Evolutionary conservation across 208 protist species (phyloP), one percentile per base, ranked within the genome.

Genomic region (Polymyxa betae): DNA sequence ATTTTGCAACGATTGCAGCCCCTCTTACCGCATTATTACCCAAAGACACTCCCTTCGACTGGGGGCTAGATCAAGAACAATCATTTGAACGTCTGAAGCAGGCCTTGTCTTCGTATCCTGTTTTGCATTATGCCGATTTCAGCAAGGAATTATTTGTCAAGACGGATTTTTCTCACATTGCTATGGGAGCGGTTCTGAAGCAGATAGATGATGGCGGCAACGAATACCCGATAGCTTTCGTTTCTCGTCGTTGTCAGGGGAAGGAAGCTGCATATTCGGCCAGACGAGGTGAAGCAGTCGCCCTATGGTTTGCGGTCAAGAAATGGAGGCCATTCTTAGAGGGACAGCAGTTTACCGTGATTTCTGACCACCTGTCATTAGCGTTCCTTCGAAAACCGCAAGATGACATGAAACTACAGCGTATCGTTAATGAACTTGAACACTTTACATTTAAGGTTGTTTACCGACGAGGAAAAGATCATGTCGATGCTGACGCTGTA

Each of bases 381-480:
- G 20, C 16, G 29, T 66, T 66, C 54, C 29, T 66, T 32, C 54
- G 54, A n/a, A n/a, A n/a, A n/a, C n/a, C n/a, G n/a, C n/a, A n/a
- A n/a, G n/a, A n/a, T n/a, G n/a, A n/a, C n/a, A 29, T 29, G 54
- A 66, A 66, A 66, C 54, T 66, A 32, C 54, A 66, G 54, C 16
- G 54, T 16, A 29, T 66, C 20, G 54, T 66, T 29, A 66, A 66
- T 29, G 54, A 66, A 29, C 54, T 66, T 66, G 54, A 66, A 66
- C 54, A 66, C 54, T 66, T 66, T 29, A 66, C 54, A 66, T 66
- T 66, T 66, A 66, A 66, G n/a, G n/a, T n/a, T n/a, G n/a, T n/a
- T n/a, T n/a, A n/a, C n/a, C n/a, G n/a, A n/a, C n/a, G n/a, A n/a
- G n/a, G n/a, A n/a, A n/a, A n/a, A n/a, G n/a, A n/a, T n/a, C n/a